These are phyloP conservation scores for Takakia lepidozioides DNA, from an alignment of 225 moss, liverwort and hornwort species.

Conservation along the genomic window DNA sequence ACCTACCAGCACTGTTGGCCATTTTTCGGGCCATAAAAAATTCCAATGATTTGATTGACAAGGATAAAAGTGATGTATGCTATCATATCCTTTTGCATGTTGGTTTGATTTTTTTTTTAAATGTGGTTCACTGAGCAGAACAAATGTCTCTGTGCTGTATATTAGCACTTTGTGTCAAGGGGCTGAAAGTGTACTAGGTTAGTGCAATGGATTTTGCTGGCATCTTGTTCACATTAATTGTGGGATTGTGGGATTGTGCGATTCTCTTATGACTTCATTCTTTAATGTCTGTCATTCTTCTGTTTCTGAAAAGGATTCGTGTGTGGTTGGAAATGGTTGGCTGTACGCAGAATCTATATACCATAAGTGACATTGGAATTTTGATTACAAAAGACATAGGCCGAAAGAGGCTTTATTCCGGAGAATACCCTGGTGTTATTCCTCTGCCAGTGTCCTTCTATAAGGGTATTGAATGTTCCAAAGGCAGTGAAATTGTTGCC, in stretches of 20 bases:
- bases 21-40: slow-evolving; percentile 81
- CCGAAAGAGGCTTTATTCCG: slow-evolving; percentile 68
- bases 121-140: no score
- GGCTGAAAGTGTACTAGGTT: no score
- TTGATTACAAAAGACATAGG: slow-evolving; percentile 81
- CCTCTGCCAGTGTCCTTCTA: slow-evolving; percentile 71
- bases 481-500: slow-evolving; percentile 19
- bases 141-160: no score
- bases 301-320: not conserved
- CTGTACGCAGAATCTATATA: slow-evolving; percentile 49
- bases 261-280: no score
- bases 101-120: not conserved
- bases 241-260: not conserved
- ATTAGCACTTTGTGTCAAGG: no score
- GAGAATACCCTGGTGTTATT: slow-evolving; percentile 71
- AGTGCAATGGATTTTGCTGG: not conserved
- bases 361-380: slow-evolving; percentile 75
- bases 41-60: slow-evolving; percentile 73
- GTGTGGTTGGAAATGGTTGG: not conserved
- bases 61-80: slow-evolving; percentile 62
- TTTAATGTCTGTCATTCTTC: not conserved
- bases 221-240: not conserved
- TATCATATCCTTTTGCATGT: not conserved
- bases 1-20: slow-evolving; percentile 73
- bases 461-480: slow-evolving; percentile 41